Percentiles rank a stretch among this genome's conserved stretches.
Evolutionary conservation across 306 rosid genomes (phyloP).

Genomic region (Trichosanthes truncata): DNA sequence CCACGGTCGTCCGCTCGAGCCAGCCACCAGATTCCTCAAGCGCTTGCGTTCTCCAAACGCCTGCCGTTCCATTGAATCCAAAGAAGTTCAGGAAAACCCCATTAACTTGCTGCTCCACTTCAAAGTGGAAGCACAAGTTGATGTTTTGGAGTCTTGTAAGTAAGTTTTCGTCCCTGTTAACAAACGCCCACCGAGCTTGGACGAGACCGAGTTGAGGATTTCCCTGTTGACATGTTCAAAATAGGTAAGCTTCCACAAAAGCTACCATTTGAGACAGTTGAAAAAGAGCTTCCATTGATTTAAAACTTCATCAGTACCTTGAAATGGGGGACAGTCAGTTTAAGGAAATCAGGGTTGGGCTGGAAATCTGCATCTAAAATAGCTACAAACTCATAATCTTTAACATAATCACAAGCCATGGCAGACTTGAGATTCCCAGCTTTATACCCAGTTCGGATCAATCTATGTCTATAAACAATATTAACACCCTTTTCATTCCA

Average conservation of each 20-base stretch:
- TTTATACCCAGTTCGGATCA: slow-evolving; percentile 93
- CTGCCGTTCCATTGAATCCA: slow-evolving; percentile 98
- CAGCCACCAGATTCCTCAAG: slow-evolving; percentile 97
- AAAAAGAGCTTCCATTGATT: neutral
- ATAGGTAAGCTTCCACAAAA: neutral
- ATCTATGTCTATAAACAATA: slow-evolving; percentile 75
- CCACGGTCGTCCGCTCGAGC: slow-evolving; percentile 96
- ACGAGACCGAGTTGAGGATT: slow-evolving; percentile 88
- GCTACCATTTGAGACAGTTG: neutral
- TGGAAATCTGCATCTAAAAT: slow-evolving; percentile 93
- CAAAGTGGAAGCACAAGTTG: slow-evolving; percentile 96
- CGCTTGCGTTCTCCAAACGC: slow-evolving; percentile 93
- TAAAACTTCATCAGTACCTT: slow-evolving; percentile 32
- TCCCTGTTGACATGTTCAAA: slow-evolving; percentile 42
- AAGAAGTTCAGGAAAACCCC: slow-evolving; percentile 83
- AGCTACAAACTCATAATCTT: slow-evolving; percentile 81
- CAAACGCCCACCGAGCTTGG: slow-evolving; percentile 92
- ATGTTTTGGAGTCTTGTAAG: slow-evolving; percentile 91
- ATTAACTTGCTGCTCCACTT: slow-evolving; percentile 98
- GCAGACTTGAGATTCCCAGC: slow-evolving; percentile 98
- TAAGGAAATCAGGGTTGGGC: slow-evolving; percentile 91
- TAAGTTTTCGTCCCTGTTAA: slow-evolving; percentile 91
- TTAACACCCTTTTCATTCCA: slow-evolving; percentile 83
- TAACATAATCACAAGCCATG: slow-evolving; percentile 85
- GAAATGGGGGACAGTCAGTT: slow-evolving; percentile 78